Conservation (phyloP, 331 rosid species). For the Spiraea crenata region DNA sequence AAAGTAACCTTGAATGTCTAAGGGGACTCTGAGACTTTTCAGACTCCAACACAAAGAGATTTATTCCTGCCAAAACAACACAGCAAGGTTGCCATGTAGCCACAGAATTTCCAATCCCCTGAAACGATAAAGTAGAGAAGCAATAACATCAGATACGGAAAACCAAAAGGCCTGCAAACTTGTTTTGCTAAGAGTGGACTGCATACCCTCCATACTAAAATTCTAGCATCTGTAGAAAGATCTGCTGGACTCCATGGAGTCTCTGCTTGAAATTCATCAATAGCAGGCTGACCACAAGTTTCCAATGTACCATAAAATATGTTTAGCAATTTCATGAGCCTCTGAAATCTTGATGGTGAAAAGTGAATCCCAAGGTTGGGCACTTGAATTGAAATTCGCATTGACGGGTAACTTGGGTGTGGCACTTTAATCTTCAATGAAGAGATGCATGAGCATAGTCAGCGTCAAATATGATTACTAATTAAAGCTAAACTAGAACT, state of each 20-base stretch:
- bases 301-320: slow-evolving; percentile 61
- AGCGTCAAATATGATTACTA: slow-evolving; percentile 18
- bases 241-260: slow-evolving; percentile 68
- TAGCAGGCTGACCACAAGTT: slow-evolving; percentile 51
- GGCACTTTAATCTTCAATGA: slow-evolving; percentile 77
- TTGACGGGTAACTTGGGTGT: slow-evolving; percentile 89
- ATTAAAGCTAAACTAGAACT: slow-evolving; percentile 15
- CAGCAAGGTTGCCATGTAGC: slow-evolving; percentile 94
- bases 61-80: slow-evolving; percentile 68
- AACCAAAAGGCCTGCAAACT: slow-evolving; percentile 1
- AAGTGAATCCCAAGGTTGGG: slow-evolving; percentile 95
- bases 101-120: slow-evolving; percentile 97
- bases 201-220: slow-evolving; percentile 86
- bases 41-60: slow-evolving; percentile 73
- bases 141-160: slow-evolving; percentile 5
- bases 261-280: slow-evolving; percentile 52
- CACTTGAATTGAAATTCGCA: slow-evolving; percentile 84
- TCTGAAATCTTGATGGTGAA: slow-evolving; percentile 70
- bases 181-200: slow-evolving; percentile 11
- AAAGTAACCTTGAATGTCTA: slow-evolving; percentile 62
- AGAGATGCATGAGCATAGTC: slow-evolving; percentile 18
- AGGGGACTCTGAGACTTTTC: slow-evolving; percentile 70
- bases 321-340: slow-evolving; percentile 69
- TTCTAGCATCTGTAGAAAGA: slow-evolving; percentile 73
- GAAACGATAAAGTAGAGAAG: slow-evolving; percentile 24